A percentile compares a stretch with the other conserved stretches of the same genome.
Evolutionary conservation across 1,284 basidiomycete genomes (phyloP).

Genomic region (Athelia sp.): DNA sequence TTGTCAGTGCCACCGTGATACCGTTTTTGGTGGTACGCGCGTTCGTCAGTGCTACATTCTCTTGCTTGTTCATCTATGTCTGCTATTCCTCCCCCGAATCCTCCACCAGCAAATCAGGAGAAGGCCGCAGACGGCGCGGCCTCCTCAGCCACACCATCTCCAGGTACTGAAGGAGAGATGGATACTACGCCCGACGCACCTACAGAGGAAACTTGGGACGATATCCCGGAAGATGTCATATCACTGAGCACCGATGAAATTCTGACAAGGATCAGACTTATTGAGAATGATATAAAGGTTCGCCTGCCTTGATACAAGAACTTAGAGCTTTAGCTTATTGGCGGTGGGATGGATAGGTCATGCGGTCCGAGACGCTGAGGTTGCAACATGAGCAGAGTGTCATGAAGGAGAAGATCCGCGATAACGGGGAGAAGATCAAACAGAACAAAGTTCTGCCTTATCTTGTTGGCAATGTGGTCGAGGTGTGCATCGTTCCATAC

Average conservation of each 20-base stretch:
- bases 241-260: conserved; percentile 78
- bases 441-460: conserved; percentile 99
- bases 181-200: conserved; percentile 68
- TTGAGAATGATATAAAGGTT: conserved; percentile 94
- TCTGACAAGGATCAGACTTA: conserved; percentile 78
- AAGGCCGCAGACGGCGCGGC: conserved; percentile 39
- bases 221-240: conserved; percentile 80
- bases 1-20: background rate
- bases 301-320: conserved; percentile 11
- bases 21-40: conserved; percentile 27
- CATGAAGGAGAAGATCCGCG: conserved; percentile 98
- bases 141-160: conserved; percentile 28
- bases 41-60: conserved; percentile 28
- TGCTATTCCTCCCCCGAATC: conserved; percentile 51
- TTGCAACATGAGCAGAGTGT: conserved; percentile 91
- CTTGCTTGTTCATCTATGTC: conserved; percentile 45
- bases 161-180: conserved; percentile 47
- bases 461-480: conserved; percentile 96
- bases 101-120: conserved; percentile 44
- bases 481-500: conserved; percentile 47
- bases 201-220: conserved; percentile 73
- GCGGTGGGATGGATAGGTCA: conserved; percentile 66
- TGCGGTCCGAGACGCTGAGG: conserved; percentile 90
- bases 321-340: background rate
- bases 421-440: conserved; percentile 98